Conservation (phyloP, 2,329 filamentous ascomycete species). For the Claviceps purpurea region DNA sequence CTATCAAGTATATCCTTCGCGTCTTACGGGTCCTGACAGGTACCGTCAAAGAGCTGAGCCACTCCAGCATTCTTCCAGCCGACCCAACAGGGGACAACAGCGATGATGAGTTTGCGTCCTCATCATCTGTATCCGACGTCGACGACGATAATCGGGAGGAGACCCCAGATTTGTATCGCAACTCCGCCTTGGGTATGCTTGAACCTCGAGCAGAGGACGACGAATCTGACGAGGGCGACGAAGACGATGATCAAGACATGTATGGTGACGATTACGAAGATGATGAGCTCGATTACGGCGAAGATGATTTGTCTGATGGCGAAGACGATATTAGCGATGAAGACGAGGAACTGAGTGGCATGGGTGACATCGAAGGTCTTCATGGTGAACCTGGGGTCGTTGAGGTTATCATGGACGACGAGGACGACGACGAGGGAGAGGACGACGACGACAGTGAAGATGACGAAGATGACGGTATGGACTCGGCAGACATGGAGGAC, state of each 20-base stretch:
- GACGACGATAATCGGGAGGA: constrained; percentile 73
- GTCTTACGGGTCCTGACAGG: constrained; percentile 79
- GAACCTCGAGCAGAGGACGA: constrained; percentile 73
- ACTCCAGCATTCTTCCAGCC: constrained; percentile 60
- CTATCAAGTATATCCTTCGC: constrained; percentile 89
- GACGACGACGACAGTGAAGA: constrained; percentile 50
- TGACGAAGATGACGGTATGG: constrained; percentile 34
- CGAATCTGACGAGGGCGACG: constrained; percentile 64
- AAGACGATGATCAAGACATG: constrained; percentile 74
- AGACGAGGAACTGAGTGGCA: constrained; percentile 68
- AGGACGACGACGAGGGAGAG: constrained; percentile 41
- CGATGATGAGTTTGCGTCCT: constrained; percentile 78
- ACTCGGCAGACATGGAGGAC: constrained; percentile 34
- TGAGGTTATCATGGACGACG: constrained; percentile 66
- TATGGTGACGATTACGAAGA: constrained; percentile 84
- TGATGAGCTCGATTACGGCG: constrained; percentile 83
- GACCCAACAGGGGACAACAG: constrained; percentile 52
- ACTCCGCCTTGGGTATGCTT: constrained; percentile 89
- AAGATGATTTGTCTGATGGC: constrained; percentile 69
- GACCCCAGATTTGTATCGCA: constrained; percentile 92
- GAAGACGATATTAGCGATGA: constrained; percentile 85
- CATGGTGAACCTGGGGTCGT: constrained; percentile 49
- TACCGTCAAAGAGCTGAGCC: constrained; percentile 75
- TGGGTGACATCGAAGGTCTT: constrained; percentile 73
- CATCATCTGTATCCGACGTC: constrained; percentile 78